phyloP scores from a whole-genome alignment of 2,329 filamentous ascomycete species.

The Coniochaeta sp. region DNA sequence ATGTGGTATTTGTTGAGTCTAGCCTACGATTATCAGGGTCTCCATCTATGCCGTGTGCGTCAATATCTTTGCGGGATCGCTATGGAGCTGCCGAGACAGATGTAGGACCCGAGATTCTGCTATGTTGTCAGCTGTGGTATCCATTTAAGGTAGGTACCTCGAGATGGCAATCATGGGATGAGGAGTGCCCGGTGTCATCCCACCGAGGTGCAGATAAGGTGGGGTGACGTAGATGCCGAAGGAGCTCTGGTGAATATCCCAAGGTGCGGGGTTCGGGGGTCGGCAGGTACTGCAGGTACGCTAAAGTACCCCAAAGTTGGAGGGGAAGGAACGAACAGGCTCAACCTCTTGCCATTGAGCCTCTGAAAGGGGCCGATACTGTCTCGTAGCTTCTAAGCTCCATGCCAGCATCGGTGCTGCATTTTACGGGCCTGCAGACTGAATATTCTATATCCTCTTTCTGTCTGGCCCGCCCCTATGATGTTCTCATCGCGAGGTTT shows the following conservation, averaged over 20 bases:
- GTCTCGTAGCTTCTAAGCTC: too few species aligned
- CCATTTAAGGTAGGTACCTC: background rate
- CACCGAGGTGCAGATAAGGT: background rate
- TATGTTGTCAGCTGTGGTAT: background rate
- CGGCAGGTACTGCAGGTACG: background rate
- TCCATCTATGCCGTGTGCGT: background rate
- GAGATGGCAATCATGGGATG: background rate
- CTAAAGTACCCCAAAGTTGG: background rate
- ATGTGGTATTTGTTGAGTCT: background rate
- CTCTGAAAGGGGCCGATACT: too few species aligned
- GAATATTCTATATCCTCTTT: too few species aligned
- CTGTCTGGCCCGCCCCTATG: too few species aligned
- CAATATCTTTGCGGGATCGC: background rate
- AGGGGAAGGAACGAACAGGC: too few species aligned
- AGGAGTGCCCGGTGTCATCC: background rate
- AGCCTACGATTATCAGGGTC: background rate
- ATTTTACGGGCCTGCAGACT: too few species aligned
- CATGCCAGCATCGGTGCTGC: too few species aligned
- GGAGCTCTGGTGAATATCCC: background rate
- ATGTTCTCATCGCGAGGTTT: too few species aligned
- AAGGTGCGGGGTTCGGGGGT: background rate
- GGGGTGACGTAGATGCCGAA: constrained; percentile 1
- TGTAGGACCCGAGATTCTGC: background rate
- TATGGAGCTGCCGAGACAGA: background rate
- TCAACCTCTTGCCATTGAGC: too few species aligned